A percentile compares a stretch with the other conserved stretches of the same genome.
Conservation (phyloP, 78 protist species). For the Isochrysis galbana region DNA sequence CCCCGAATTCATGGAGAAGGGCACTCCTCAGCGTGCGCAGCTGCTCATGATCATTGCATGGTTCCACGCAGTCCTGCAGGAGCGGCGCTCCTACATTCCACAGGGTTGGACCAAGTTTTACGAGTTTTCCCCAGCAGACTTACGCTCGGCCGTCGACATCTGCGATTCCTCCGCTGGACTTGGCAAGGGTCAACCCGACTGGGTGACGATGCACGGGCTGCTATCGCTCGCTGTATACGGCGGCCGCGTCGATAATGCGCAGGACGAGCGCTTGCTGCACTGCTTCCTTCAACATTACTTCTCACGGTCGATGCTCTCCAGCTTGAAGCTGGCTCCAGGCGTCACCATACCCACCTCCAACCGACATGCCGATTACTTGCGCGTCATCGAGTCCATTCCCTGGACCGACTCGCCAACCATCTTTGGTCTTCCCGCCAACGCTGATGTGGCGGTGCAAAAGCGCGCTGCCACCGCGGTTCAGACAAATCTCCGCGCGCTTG, state of each 20-base stretch:
- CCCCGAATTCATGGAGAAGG: neutral
- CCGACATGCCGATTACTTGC: neutral
- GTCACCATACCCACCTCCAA: neutral
- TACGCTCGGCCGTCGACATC: constrained; percentile 68
- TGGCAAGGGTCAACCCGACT: neutral
- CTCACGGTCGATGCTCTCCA: neutral
- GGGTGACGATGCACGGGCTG: constrained; percentile 68
- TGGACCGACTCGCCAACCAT: constrained; percentile 62
- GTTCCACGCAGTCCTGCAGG: constrained; percentile 84
- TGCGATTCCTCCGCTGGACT: neutral
- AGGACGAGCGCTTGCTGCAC: constrained; percentile 63
- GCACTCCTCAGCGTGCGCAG: constrained; percentile 26
- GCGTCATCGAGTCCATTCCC: constrained; percentile 41
- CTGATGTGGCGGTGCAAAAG: constrained; percentile 52
- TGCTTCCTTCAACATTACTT: constrained; percentile 65
- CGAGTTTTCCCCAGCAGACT: constrained; percentile 80
- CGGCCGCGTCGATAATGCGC: constrained; percentile 70
- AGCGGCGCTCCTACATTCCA: constrained; percentile 82
- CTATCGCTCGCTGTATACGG: constrained; percentile 73
- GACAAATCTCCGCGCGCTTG: neutral
- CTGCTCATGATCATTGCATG: constrained; percentile 71
- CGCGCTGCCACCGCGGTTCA: neutral
- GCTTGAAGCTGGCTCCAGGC: neutral
- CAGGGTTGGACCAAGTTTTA: constrained; percentile 85
- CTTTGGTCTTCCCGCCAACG: constrained; percentile 80